Percentiles rank a stretch among this genome's conserved stretches.
Evolutionary conservation across 2,329 filamentous ascomycete genomes (phyloP).

Genomic region (Coniochaeta prunicola): DNA sequence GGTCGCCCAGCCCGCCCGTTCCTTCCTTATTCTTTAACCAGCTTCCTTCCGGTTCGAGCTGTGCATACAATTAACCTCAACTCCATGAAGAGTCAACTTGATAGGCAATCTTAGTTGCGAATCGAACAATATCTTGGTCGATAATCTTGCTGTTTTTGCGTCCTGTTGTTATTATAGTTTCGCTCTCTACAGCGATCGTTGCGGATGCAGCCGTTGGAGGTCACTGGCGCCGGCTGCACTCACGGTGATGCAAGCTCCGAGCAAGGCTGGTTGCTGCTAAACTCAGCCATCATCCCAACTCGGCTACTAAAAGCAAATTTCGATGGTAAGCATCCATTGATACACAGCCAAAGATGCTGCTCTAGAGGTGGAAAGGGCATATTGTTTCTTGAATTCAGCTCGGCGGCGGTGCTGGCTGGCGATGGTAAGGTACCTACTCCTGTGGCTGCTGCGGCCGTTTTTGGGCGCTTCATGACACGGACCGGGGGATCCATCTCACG

Average conservation of each 20-base stretch:
- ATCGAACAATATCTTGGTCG: background rate
- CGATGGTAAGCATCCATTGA: too few relatives aligned
- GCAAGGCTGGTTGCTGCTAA: background rate
- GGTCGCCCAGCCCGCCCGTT: background rate
- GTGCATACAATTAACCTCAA: background rate
- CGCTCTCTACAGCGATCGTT: background rate
- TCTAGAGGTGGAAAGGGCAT: background rate
- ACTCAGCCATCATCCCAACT: background rate
- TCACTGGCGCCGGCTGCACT: background rate
- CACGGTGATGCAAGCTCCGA: background rate
- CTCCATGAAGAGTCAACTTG: background rate
- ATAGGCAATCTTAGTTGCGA: background rate
- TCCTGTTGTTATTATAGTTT: background rate
- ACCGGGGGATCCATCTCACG: background rate
- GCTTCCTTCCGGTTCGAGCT: background rate
- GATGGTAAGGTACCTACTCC: background rate
- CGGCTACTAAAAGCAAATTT: background rate
- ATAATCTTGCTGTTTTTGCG: background rate
- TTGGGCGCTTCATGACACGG: conserved; percentile 1
- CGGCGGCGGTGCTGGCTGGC: background rate
- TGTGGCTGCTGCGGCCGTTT: background rate
- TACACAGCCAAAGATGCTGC: too few relatives aligned
- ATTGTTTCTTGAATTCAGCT: background rate
- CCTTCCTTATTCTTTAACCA: background rate
- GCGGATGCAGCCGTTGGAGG: background rate